A percentile compares a stretch with the other conserved stretches of the same genome.
phyloP scores from a whole-genome alignment of 2,329 filamentous ascomycete species.

The Hirsutella minnesotensis region DNA sequence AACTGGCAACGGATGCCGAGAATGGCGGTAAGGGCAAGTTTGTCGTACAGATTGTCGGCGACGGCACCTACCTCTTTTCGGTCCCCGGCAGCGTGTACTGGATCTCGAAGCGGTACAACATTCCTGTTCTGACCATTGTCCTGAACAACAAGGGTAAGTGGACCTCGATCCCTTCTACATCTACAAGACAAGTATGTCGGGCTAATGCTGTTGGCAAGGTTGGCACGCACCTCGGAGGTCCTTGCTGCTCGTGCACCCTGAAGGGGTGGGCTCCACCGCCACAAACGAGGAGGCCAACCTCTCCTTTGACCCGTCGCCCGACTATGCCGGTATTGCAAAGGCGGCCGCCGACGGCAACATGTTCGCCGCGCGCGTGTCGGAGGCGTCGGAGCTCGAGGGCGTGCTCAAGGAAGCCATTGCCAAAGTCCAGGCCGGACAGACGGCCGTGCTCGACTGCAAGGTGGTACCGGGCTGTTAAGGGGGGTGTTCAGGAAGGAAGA shows the following conservation, averaged over 20 bases:
- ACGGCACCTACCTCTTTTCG: slow-evolving; percentile 44
- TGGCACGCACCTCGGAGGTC: slow-evolving; percentile 51
- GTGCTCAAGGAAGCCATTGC: slow-evolving; percentile 38
- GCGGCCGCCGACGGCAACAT: slow-evolving; percentile 44
- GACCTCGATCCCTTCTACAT: no score
- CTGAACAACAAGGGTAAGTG: slow-evolving; percentile 42
- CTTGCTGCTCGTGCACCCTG: slow-evolving; percentile 44
- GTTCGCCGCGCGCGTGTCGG: slow-evolving; percentile 34
- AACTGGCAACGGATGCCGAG: slow-evolving; percentile 45
- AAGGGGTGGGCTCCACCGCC: slow-evolving; percentile 40
- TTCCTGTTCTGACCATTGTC: slow-evolving; percentile 42
- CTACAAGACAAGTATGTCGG: no score
- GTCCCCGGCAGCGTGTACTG: slow-evolving; percentile 44
- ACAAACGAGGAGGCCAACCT: slow-evolving; percentile 53
- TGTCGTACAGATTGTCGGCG: slow-evolving; percentile 44
- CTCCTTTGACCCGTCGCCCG: slow-evolving; percentile 44
- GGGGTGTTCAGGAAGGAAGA: neutral
- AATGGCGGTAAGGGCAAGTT: slow-evolving; percentile 34
- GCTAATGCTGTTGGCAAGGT: no score
- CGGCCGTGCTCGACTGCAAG: slow-evolving; percentile 42
- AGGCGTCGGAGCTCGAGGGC: slow-evolving; percentile 31
- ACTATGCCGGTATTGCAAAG: slow-evolving; percentile 49
- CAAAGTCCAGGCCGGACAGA: slow-evolving; percentile 35
- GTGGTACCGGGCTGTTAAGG: slow-evolving; percentile 30
- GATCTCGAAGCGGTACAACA: slow-evolving; percentile 41